These are phyloP conservation scores for Baorangia bicolor DNA, from an alignment of 768 basidiomycete species.

Conservation along the genomic window DNA sequence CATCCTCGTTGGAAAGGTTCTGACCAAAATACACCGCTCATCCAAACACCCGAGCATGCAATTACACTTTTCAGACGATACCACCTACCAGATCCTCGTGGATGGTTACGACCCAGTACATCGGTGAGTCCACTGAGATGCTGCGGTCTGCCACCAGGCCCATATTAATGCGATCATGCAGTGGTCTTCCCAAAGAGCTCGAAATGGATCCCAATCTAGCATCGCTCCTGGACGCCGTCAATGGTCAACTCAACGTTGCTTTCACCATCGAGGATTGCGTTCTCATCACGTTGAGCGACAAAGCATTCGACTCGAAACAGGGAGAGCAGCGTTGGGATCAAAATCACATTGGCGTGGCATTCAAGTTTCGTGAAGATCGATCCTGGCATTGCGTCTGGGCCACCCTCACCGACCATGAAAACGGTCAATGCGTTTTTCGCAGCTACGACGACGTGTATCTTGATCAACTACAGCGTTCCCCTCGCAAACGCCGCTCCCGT, in stretches of 20 bases:
- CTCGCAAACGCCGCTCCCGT: conserved; percentile 35
- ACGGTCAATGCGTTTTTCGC: conserved; percentile 48
- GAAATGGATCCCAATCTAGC: conserved; percentile 49
- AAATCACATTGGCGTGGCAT: conserved; percentile 42
- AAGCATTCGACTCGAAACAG: conserved; percentile 48
- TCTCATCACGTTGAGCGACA: conserved; percentile 54
- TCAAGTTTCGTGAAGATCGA: conserved; percentile 49
- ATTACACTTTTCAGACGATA: conserved; percentile 46
- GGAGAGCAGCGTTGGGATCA: conserved; percentile 35
- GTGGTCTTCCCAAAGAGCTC: conserved; percentile 57
- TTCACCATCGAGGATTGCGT: conserved; percentile 53
- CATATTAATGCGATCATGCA: conserved; percentile 5
- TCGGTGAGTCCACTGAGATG: conserved; percentile 27
- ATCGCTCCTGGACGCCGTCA: conserved; percentile 40
- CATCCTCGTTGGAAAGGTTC: conserved; percentile 43
- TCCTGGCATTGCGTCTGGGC: conserved; percentile 71
- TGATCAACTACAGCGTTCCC: conserved; percentile 42
- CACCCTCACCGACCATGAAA: conserved; percentile 52
- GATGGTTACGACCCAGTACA: conserved; percentile 61
- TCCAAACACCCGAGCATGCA: conserved; percentile 45
- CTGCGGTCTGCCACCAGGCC: not conserved
- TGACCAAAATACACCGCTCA: conserved; percentile 42
- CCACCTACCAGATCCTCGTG: conserved; percentile 50
- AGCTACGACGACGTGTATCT: conserved; percentile 63
- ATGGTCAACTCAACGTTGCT: conserved; percentile 32